Percentiles rank a stretch among this genome's conserved stretches.
Conservation (phyloP, 352 stramenopile genomes). For the Phytophthora gonapodyides region DNA sequence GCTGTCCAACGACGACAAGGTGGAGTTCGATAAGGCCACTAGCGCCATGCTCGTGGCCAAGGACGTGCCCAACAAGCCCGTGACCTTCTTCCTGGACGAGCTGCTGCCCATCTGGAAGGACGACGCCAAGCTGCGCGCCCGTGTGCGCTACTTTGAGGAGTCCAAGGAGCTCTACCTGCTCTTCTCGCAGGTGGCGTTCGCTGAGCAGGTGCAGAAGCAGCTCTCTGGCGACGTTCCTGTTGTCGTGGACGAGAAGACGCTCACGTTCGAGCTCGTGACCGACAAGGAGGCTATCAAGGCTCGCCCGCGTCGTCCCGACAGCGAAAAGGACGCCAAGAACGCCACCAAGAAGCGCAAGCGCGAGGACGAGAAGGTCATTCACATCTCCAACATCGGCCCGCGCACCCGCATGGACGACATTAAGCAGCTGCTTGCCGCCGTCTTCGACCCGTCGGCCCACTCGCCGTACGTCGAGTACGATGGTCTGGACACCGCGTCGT, state of each 20-base stretch:
- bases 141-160: conserved; percentile 71
- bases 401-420: conserved; percentile 80
- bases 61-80: conserved; percentile 73
- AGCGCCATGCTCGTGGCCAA: conserved; percentile 84
- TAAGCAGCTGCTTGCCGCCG: conserved; percentile 76
- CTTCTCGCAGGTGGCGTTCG: conserved; percentile 73
- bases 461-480: conserved; percentile 85
- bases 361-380: conserved; percentile 74
- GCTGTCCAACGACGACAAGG: conserved; percentile 70
- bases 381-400: conserved; percentile 82
- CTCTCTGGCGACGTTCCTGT: conserved; percentile 47
- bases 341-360: conserved; percentile 79
- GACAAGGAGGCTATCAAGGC: conserved; percentile 73
- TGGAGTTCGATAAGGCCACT: conserved; percentile 86
- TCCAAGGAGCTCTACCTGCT: conserved; percentile 78
- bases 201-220: conserved; percentile 59
- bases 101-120: conserved; percentile 75
- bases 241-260: conserved; percentile 61
- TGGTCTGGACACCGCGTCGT: conserved; percentile 74
- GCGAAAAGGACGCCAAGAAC: conserved; percentile 47
- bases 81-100: conserved; percentile 75
- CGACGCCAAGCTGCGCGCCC: conserved; percentile 62
- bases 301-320: conserved; percentile 57
- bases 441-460: conserved; percentile 49
- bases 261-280: conserved; percentile 79